Evolutionary conservation across 768 basidiomycete species (phyloP).

Genomic region (Hericium erinaceus): DNA sequence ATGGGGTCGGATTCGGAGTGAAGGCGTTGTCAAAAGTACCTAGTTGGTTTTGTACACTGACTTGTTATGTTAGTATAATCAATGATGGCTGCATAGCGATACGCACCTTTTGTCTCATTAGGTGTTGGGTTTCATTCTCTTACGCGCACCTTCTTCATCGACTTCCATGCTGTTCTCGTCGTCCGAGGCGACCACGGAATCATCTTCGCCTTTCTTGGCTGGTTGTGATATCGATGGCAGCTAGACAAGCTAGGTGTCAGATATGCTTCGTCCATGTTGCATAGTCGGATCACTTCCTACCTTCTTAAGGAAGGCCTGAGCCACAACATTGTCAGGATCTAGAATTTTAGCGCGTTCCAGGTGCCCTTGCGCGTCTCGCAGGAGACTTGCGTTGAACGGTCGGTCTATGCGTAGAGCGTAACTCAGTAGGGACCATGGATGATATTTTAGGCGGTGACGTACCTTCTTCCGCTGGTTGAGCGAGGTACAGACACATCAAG

Average conservation of each 20-base stretch:
- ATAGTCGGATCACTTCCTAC: conserved; percentile 23
- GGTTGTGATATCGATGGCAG: neutral
- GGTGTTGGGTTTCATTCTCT: neutral
- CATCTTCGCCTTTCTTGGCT: neutral
- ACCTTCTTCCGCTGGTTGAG: conserved; percentile 27
- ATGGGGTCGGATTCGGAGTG: conserved; percentile 72
- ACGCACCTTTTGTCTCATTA: neutral
- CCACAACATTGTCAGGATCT: conserved; percentile 48
- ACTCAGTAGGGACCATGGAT: no score
- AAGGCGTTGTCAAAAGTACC: conserved; percentile 19
- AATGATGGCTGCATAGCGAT: no score
- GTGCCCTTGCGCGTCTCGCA: conserved; percentile 53
- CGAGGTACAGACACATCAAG: conserved; percentile 56
- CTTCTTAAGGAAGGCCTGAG: conserved; percentile 44
- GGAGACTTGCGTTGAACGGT: conserved; percentile 22
- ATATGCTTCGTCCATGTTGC: neutral
- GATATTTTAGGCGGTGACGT: neutral
- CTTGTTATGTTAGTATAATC: no score
- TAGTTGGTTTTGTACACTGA: neutral
- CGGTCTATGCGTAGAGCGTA: neutral
- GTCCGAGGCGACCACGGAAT: neutral
- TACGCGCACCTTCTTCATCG: neutral
- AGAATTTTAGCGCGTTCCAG: conserved; percentile 53
- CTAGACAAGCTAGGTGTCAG: neutral
- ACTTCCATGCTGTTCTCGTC: neutral